phyloP scores from a whole-genome alignment of 148 eudicot species.

The Heliamphora exappendiculata region DNA sequence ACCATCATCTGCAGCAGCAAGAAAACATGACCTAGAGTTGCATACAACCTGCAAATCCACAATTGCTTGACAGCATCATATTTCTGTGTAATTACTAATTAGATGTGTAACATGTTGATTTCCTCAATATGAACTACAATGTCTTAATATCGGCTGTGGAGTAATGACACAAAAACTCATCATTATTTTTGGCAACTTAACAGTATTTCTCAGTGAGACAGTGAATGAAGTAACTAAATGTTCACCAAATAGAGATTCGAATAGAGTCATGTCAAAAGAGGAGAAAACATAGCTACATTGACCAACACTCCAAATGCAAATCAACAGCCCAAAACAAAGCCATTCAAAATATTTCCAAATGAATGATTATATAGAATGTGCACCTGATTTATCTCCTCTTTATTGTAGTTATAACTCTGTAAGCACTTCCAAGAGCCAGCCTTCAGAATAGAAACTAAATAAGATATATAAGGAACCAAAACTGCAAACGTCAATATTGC shows the following conservation, averaged over 20 bases:
- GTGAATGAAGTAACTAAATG: background rate
- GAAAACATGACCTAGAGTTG: conserved; percentile 74
- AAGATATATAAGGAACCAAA: background rate
- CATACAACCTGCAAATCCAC: conserved; percentile 53
- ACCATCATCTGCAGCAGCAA: conserved; percentile 94
- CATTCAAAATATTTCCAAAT: background rate
- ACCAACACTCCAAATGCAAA: background rate
- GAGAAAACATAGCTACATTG: background rate
- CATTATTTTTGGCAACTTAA: no score
- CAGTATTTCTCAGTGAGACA: background rate
- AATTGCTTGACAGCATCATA: background rate
- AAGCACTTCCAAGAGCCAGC: conserved; percentile 49
- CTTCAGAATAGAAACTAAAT: conserved; percentile 27
- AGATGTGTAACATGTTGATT: background rate
- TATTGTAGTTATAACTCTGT: conserved; percentile 64
- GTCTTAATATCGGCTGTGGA: background rate
- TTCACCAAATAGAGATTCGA: background rate
- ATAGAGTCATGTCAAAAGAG: background rate
- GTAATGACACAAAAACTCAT: background rate
- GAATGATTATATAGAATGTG: background rate
- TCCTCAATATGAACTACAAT: background rate
- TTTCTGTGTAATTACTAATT: background rate
- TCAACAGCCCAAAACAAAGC: background rate
- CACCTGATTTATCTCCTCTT: conserved; percentile 97
- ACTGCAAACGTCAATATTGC: background rate